phyloP scores from a whole-genome alignment of 768 basidiomycete species.

The Boletales sp. region DNA sequence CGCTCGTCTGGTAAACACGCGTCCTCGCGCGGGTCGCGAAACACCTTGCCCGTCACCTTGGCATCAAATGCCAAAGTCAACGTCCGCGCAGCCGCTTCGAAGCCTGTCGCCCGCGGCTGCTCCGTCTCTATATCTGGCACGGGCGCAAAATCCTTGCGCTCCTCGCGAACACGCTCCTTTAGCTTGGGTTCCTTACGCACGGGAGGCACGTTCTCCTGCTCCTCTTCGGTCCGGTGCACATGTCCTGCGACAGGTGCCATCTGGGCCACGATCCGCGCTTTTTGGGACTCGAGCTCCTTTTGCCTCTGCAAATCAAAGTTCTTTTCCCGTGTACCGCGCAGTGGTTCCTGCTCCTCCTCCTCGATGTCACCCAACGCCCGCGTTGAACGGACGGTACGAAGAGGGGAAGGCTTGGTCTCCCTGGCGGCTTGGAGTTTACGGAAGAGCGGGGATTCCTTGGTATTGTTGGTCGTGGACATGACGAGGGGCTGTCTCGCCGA shows the following conservation, averaged over 20 bases:
- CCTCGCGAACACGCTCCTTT: conserved; percentile 28
- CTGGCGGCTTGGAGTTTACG: conserved; percentile 57
- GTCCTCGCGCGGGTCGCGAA: conserved; percentile 60
- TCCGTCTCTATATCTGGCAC: conserved; percentile 20
- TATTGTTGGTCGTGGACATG: conserved; percentile 50
- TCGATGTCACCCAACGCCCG: conserved; percentile 45
- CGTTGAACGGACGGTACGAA: conserved; percentile 39
- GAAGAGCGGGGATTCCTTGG: conserved; percentile 35
- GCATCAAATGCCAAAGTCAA: conserved; percentile 65
- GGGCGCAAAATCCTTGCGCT: conserved; percentile 14
- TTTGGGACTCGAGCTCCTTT: conserved; percentile 86
- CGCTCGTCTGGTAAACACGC: conserved; percentile 56
- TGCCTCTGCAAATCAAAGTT: conserved; percentile 41
- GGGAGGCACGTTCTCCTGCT: conserved; percentile 33
- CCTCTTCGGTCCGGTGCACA: conserved; percentile 31
- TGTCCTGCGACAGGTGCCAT: conserved; percentile 60
- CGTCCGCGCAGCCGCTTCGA: conserved; percentile 60
- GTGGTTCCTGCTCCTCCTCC: conserved; percentile 37
- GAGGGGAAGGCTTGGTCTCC: conserved; percentile 50
- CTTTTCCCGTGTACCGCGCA: conserved; percentile 38
- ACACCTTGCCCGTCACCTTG: conserved; percentile 57
- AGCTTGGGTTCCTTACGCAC: conserved; percentile 28
- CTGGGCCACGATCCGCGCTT: conserved; percentile 90
- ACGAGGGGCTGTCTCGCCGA: conserved; percentile 87
- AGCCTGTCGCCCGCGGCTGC: conserved; percentile 46